Evolutionary conservation across 2,329 filamentous ascomycete genomes (phyloP), one percentile per base, ranked within the genome.

Genomic region (Penicillium sp.): DNA sequence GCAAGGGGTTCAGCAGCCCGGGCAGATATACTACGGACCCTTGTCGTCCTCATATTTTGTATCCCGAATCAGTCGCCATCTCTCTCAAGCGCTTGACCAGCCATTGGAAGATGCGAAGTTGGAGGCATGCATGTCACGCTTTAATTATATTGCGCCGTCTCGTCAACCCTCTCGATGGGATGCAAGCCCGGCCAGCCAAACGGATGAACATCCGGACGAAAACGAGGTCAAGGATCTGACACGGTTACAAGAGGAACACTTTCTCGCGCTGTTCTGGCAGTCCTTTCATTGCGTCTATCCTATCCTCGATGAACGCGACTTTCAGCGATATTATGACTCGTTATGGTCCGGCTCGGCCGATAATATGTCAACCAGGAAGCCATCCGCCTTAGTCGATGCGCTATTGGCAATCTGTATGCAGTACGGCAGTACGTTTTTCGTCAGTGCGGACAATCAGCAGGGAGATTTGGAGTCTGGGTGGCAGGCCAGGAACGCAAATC

Each of bases 181-280:
- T n/a, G 15, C 29, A 34, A 34, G 18, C 18, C 29, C 44, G 3
- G 29, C 29, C 8, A 46, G 18, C 15, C 44, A 46, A 29, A 15
- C 13, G 3, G 44, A 46, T 23, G 29, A 34, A 15, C 15, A 6
- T n/a, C 3, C 15, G 15, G 44, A 46, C 1, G 44, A 15, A 23
- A 34, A 6, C 8, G 44, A 34, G 37, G 42, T 38, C 45, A 10
- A 69, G 70, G 69, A 71, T 40, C 61, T 80, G 39, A 72, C 68
- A 6, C 68, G 69, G 10, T 62, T 65, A 2, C 74, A 81, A 59
- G 79, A 82, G 64, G 76, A 80, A 53, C 75, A 74, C 46, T 76
- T 80, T 27, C 62, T 82, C 6, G 70, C 72, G 32, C 60, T 80
- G 1, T 80, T 77, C 57, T 82, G 79, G 79, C 71, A 78, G 50